phyloP scores from a whole-genome alignment of 441 rosid species.

The Euphorbia corollata region DNA sequence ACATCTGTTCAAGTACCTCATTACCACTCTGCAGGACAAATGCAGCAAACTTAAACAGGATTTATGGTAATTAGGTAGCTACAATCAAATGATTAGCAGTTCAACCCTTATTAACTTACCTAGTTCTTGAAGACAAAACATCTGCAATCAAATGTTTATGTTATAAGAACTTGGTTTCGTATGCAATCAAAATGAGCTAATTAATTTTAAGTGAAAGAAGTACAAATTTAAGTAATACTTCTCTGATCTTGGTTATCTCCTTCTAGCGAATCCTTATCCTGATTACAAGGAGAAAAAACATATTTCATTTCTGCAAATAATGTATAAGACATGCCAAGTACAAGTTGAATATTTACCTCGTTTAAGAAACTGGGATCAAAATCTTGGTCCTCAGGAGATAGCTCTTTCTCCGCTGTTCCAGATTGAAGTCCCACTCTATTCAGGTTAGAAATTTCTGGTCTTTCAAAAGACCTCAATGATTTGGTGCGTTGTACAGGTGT shows the following conservation, averaged over 20 bases:
- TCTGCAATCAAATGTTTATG: constrained; percentile 34
- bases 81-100: not conserved
- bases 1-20: constrained; percentile 36
- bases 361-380: constrained; percentile 35
- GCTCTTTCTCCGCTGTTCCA: constrained; percentile 28
- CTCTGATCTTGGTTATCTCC: constrained; percentile 35
- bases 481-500: constrained; percentile 46
- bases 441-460: constrained; percentile 25
- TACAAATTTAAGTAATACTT: constrained; percentile 24
- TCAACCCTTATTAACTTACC: constrained; percentile 31
- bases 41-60: constrained; percentile 11
- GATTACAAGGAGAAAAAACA: constrained; percentile 16
- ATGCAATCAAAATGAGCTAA: constrained; percentile 4
- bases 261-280: constrained; percentile 38
- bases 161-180: constrained; percentile 10
- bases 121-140: constrained; percentile 57
- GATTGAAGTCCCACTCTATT: constrained; percentile 21
- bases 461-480: constrained; percentile 35
- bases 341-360: constrained; percentile 33
- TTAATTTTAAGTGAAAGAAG: constrained; percentile 6
- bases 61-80: constrained; percentile 5
- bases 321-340: constrained; percentile 4
- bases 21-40: constrained; percentile 39
- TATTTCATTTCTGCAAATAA: not conserved
- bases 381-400: constrained; percentile 30